A percentile compares a stretch with the other conserved stretches of the same genome.
These are phyloP conservation scores for Auricularia sp. DNA, from an alignment of 768 basidiomycete genomes.

Conservation along the genomic window DNA sequence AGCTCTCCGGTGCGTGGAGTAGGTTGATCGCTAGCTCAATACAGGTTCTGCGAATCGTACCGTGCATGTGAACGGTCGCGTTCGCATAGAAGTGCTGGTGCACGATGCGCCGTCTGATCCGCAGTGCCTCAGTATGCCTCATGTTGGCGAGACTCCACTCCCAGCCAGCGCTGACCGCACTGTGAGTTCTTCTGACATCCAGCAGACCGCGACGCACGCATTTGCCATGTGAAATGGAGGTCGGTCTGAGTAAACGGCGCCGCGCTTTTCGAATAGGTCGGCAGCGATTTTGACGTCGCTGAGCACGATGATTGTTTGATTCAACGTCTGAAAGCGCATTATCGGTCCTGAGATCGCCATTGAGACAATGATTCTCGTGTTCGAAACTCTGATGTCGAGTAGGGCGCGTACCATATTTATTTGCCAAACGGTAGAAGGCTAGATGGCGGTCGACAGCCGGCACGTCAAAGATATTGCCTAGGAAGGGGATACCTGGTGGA, in stretches of 20 bases:
- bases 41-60: no score
- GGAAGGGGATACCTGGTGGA: slow-evolving; percentile 51
- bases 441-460: slow-evolving; percentile 34
- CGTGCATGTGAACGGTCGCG: no score
- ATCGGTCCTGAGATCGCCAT: not conserved
- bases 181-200: no score
- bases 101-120: no score
- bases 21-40: no score
- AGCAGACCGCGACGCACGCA: not conserved
- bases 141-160: no score
- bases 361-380: not conserved
- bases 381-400: not conserved
- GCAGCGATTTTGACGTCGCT: slow-evolving; percentile 14
- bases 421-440: slow-evolving; percentile 8
- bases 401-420: not conserved
- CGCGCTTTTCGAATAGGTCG: slow-evolving; percentile 62
- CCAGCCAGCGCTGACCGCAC: no score
- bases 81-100: no score
- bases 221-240: slow-evolving; percentile 9
- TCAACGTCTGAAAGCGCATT: no score
- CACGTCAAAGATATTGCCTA: slow-evolving; percentile 58
- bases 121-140: no score
- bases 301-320: no score
- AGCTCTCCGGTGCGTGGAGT: no score
- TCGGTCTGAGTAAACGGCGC: slow-evolving; percentile 42